phyloP scores from a whole-genome alignment of 345 rosid genomes.

The Eucalyptus tenuipes region DNA sequence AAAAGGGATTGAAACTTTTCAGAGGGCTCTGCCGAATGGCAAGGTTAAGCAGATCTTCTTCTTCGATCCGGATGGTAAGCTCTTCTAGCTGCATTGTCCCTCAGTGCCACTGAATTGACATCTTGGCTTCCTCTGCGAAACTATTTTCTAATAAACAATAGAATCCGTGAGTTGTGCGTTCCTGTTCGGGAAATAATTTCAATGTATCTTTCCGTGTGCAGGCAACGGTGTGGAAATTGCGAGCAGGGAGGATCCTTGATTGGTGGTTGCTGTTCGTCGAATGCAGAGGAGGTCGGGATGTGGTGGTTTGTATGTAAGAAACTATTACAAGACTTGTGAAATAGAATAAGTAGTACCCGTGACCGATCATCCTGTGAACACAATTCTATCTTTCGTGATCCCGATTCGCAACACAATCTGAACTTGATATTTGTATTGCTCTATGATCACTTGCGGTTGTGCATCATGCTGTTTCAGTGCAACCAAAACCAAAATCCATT shows the following conservation, averaged over 20 bases:
- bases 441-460: neutral
- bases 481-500: neutral
- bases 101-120: neutral
- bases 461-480: neutral
- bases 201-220: constrained; percentile 4
- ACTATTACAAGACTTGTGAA: neutral
- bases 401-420: neutral
- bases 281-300: neutral
- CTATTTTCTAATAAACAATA: neutral
- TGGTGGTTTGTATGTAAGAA: neutral
- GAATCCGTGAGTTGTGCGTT: too few relatives aligned
- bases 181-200: neutral
- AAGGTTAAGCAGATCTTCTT: constrained; percentile 81
- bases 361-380: neutral
- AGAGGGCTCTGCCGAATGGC: constrained; percentile 51
- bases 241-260: constrained; percentile 21
- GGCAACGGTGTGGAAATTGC: constrained; percentile 95
- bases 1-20: constrained; percentile 63
- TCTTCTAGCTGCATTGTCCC: neutral
- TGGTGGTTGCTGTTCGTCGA: neutral
- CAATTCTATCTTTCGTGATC: neutral
- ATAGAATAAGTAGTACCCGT: neutral
- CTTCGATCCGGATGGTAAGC: constrained; percentile 89
- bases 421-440: neutral
- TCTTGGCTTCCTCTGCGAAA: neutral